Conservation (phyloP, 2,329 filamentous ascomycete species). For the Zymoseptoria crescenta region DNA sequence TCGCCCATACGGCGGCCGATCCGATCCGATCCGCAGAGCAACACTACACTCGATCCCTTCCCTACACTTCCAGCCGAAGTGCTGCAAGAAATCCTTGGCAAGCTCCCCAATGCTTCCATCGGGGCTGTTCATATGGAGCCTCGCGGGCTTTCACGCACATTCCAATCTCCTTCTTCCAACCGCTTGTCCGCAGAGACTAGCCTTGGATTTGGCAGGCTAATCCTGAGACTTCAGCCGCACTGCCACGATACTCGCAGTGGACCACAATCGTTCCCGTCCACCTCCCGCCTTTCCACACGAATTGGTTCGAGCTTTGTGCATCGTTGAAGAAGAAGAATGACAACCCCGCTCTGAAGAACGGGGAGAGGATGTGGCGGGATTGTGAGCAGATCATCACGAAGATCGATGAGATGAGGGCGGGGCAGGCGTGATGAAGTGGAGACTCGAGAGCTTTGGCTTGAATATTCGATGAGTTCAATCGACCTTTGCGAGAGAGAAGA, state of each 20-base stretch:
- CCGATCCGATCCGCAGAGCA: not conserved
- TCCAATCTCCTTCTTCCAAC: slow-evolving; percentile 7
- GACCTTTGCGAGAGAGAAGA: too few species aligned
- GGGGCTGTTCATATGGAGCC: slow-evolving; percentile 3
- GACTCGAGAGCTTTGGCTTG: too few species aligned
- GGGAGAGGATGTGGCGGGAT: slow-evolving; percentile 8
- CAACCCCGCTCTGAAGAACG: slow-evolving; percentile 2
- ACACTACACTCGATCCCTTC: slow-evolving; percentile 1
- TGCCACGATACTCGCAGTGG: slow-evolving; percentile 4
- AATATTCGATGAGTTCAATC: too few species aligned
- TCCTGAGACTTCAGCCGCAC: not conserved
- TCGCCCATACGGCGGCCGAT: not conserved
- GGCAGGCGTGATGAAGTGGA: too few species aligned
- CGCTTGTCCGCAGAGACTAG: slow-evolving; percentile 9
- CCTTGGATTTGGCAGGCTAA: slow-evolving; percentile 16
- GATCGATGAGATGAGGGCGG: slow-evolving; percentile 3
- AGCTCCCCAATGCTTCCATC: slow-evolving; percentile 2
- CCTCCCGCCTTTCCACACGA: not conserved
- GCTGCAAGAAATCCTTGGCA: slow-evolving; percentile 1
- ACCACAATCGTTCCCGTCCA: not conserved
- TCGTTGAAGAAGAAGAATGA: not conserved
- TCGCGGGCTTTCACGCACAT: slow-evolving; percentile 14
- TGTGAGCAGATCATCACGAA: slow-evolving; percentile 5
- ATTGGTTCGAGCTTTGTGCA: slow-evolving; percentile 7
- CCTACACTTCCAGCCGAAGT: slow-evolving; percentile 4